Base-by-base conservation (phyloP, 805 yeast species). In the Wickerhamiella occidentalis region DNA sequence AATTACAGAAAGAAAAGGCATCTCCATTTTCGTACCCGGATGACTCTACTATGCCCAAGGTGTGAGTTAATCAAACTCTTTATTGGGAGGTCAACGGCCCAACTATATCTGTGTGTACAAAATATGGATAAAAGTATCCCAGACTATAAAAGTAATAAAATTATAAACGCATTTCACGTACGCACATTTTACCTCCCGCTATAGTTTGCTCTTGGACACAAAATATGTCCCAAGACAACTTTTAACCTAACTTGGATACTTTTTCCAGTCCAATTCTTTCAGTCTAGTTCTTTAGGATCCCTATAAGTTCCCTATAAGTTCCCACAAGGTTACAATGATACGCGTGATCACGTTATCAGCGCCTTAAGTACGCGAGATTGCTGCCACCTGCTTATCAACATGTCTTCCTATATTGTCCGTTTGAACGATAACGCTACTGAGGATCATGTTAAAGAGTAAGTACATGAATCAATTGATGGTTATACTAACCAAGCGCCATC, bases 341-440 rank as follows among this genome's bases (percentile, higher is more conserved):
- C 28, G 28, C 33, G 13, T 15, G 19, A 19, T 33, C 38, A 33
- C 38, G 38, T 33, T 33, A 33, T 15, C 38, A 17, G 38, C 38
- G 9, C 38, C 18, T 33, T 15, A 33, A 33, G n/a, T 13, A 21
- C 40, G 17, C 26, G 25, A n/a, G n/a, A 18, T 43, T 43, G 47
- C 47, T 43, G 22, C 45, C 38, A 19, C 29, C 5, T 15, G 21
- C 30, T 33, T 11, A 35, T 33, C 44, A 40, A 6, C 44, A 45
- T 40, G 56, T 22, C 47, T 17, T 30, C 40, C 17, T 45, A 28
- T 36, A 45, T 45, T 45, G 47, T 57, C 26, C 51, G 61, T 35
- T 54, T 58, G 43, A 47, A 47, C 23, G 54, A 54, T 1, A 12
- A 42, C 48, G 51, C 59, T 48, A 54, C 60, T 21, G 62, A 58